phyloP scores from a whole-genome alignment of 1,284 basidiomycete species.

The Neonothopanus nambi region DNA sequence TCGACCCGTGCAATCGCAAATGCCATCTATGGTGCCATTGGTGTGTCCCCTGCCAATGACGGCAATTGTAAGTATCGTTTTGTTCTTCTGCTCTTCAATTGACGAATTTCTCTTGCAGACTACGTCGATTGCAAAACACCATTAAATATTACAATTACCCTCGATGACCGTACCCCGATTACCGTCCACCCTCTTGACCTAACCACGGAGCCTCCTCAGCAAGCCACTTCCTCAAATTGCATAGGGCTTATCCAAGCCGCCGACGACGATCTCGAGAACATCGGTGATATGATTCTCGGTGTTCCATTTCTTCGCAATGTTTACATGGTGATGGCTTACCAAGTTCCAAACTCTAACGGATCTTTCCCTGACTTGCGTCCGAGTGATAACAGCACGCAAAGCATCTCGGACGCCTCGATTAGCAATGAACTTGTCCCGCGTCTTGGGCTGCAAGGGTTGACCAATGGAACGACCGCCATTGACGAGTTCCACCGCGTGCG shows the following conservation, averaged over 20 bases:
- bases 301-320: slow-evolving; percentile 74
- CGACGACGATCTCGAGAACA: slow-evolving; percentile 38
- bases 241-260: slow-evolving; percentile 65
- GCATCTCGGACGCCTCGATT: slow-evolving; percentile 8
- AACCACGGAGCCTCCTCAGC: slow-evolving; percentile 41
- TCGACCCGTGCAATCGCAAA: slow-evolving; percentile 62
- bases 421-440: slow-evolving; percentile 37
- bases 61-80: slow-evolving; percentile 56
- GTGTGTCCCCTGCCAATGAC: slow-evolving; percentile 55
- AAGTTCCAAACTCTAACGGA: slow-evolving; percentile 45
- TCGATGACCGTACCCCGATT: slow-evolving; percentile 55
- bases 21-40: slow-evolving; percentile 76
- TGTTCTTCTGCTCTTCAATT: slow-evolving; percentile 1
- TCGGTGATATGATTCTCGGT: slow-evolving; percentile 70
- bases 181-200: slow-evolving; percentile 74
- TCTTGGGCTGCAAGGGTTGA: slow-evolving; percentile 60
- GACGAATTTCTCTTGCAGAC: slow-evolving; percentile 38
- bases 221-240: slow-evolving; percentile 50
- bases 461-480: slow-evolving; percentile 56
- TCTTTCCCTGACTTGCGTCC: slow-evolving; percentile 34
- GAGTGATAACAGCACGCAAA: slow-evolving; percentile 1
- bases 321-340: slow-evolving; percentile 72
- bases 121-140: slow-evolving; percentile 71
- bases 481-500: slow-evolving; percentile 68
- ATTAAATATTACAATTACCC: slow-evolving; percentile 67